A percentile compares a stretch with the other conserved stretches of the same genome.
Evolutionary conservation across 2,329 filamentous ascomycete genomes (phyloP).

Genomic region (Venturia asperata): DNA sequence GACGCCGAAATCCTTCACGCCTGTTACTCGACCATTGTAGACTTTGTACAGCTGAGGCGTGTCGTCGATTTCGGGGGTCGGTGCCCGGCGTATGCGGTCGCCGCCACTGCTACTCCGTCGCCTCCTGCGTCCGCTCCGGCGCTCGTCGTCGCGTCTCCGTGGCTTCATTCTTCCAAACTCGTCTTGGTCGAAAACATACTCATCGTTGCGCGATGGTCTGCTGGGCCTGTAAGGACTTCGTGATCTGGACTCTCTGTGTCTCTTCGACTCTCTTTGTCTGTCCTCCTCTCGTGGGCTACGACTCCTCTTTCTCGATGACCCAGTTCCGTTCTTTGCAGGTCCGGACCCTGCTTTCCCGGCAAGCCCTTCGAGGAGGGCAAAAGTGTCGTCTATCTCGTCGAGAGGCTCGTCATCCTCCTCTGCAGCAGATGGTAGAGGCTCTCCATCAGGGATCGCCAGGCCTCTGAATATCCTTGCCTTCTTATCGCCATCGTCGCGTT

Average conservation of each 20-base stretch:
- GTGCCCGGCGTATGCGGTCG: conserved; percentile 54
- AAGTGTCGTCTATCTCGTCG: conserved; percentile 82
- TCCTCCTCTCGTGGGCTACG: conserved; percentile 27
- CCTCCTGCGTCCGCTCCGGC: conserved; percentile 23
- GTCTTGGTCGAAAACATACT: conserved; percentile 53
- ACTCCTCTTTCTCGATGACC: conserved; percentile 44
- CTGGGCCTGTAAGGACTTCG: neutral
- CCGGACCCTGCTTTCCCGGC: conserved; percentile 61
- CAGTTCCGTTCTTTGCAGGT: conserved; percentile 42
- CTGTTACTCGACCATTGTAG: conserved; percentile 83
- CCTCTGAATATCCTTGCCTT: conserved; percentile 89
- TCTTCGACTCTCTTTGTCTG: conserved; percentile 31
- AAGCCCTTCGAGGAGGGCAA: conserved; percentile 82
- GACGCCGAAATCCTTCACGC: conserved; percentile 89
- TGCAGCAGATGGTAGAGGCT: conserved; percentile 37
- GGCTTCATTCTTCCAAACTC: conserved; percentile 49
- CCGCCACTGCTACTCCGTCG: conserved; percentile 39
- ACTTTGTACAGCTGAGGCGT: conserved; percentile 74
- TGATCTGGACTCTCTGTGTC: conserved; percentile 9
- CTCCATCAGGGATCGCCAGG: conserved; percentile 75
- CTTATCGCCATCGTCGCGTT: conserved; percentile 50
- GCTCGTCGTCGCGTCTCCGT: conserved; percentile 29
- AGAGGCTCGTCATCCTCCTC: conserved; percentile 44
- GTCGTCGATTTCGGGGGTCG: conserved; percentile 72
- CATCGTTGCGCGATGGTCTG: conserved; percentile 32